A percentile compares a stretch with the other conserved stretches of the same genome.
Evolutionary conservation across 768 basidiomycete genomes (phyloP).

Genomic region (Auricularia sp.): DNA sequence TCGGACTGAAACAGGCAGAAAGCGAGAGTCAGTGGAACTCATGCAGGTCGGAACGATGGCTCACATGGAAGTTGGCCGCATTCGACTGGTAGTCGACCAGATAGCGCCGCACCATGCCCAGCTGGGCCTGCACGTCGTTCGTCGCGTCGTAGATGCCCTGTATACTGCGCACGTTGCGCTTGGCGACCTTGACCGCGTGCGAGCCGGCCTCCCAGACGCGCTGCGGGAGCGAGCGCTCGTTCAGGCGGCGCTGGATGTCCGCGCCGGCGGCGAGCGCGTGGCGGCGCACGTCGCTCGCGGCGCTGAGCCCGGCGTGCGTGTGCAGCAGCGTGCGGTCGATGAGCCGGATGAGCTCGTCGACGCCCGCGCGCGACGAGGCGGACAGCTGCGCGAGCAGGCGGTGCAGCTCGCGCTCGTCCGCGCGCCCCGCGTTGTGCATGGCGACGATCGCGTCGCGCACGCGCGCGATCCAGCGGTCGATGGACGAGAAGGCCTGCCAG

Average conservation of each 20-base stretch:
- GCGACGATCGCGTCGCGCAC: neutral
- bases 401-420: neutral
- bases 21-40: neutral
- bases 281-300: neutral
- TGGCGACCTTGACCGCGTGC: neutral
- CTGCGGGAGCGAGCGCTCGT: conserved; percentile 4
- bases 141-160: neutral
- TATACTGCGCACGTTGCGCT: neutral
- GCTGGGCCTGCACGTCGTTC: neutral
- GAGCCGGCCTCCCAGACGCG: conserved; percentile 1
- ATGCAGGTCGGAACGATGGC: neutral
- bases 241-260: neutral
- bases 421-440: neutral
- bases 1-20: neutral
- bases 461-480: neutral
- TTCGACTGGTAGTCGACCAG: neutral
- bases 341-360: neutral
- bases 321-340: neutral
- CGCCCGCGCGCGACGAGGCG: neutral
- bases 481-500: neutral
- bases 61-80: conserved; percentile 1
- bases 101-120: neutral
- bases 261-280: neutral
- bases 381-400: neutral
- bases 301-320: neutral